phyloP scores from a whole-genome alignment of 208 protist genomes.

The Crithidia thermophila region DNA sequence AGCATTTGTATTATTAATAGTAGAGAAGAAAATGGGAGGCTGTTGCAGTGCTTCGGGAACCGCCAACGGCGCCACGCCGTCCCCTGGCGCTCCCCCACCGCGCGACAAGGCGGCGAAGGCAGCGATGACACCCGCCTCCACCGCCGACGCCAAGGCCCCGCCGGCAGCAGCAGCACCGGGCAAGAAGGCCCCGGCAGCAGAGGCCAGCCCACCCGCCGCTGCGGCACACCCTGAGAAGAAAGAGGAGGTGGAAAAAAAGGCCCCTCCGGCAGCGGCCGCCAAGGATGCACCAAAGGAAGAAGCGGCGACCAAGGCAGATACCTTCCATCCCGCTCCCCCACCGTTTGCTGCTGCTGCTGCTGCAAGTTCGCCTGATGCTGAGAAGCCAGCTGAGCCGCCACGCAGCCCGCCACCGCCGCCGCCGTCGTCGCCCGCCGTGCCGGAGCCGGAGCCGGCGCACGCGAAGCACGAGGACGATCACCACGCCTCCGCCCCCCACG shows the following conservation, averaged over 20 bases:
- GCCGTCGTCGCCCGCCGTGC: background rate
- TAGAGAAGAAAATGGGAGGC: conserved; percentile 5
- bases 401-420: background rate
- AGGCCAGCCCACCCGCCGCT: background rate
- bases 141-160: conserved; percentile 8
- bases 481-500: background rate
- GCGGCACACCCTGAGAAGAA: background rate
- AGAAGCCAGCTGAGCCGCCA: background rate
- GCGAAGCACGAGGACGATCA: background rate
- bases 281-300: background rate
- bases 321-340: background rate
- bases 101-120: conserved; percentile 12
- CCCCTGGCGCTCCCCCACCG: background rate
- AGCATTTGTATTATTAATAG: no score
- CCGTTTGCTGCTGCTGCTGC: background rate
- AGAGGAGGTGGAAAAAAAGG: background rate
- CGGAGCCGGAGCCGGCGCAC: background rate
- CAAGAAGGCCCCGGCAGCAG: conserved; percentile 2
- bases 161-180: background rate
- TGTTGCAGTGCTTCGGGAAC: conserved; percentile 13
- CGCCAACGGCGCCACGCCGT: background rate
- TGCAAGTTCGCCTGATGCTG: background rate
- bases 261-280: background rate
- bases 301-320: background rate
- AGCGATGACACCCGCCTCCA: background rate